These are phyloP conservation scores for Bombardia bombarda DNA, from an alignment of 495 filamentous ascomycete species.

Conservation along the genomic window DNA sequence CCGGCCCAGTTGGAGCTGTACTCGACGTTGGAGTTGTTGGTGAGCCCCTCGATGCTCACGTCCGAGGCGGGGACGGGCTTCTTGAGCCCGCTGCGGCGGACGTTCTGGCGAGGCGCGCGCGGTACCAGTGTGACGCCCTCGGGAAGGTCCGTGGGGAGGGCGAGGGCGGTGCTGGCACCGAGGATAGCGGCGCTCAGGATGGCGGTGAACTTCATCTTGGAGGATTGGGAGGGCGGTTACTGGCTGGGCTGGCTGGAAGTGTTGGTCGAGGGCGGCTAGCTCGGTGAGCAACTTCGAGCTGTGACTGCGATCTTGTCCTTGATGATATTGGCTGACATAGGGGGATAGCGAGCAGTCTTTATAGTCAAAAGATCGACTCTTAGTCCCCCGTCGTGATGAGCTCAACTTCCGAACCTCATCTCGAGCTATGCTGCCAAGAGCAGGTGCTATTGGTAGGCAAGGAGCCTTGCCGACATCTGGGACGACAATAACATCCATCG, in stretches of 20 bases:
- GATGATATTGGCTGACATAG: not conserved
- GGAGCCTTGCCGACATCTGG: not conserved
- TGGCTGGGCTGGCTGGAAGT: too few species aligned
- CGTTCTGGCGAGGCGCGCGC: constrained; percentile 2
- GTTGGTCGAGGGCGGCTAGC: too few species aligned
- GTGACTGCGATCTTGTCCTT: not conserved
- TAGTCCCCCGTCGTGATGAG: not conserved
- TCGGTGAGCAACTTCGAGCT: too few species aligned
- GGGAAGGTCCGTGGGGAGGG: not conserved
- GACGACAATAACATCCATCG: not conserved
- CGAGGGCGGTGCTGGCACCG: constrained; percentile 1
- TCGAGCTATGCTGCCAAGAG: constrained; percentile 1
- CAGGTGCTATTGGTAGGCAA: not conserved
- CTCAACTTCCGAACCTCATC: not conserved
- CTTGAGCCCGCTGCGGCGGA: not conserved
- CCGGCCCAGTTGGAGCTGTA: constrained; percentile 13
- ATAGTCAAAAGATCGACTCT: not conserved
- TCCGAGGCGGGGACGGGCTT: not conserved
- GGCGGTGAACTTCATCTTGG: constrained; percentile 12
- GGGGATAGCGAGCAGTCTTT: not conserved
- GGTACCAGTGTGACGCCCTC: constrained; percentile 1
- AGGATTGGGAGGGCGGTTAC: not conserved
- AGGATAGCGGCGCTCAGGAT: constrained; percentile 4
- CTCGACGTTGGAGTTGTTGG: constrained; percentile 48
- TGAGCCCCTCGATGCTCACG: constrained; percentile 52